These are phyloP conservation scores for Auricularia auricula-judae DNA, from an alignment of 768 basidiomycete species.

Conservation along the genomic window DNA sequence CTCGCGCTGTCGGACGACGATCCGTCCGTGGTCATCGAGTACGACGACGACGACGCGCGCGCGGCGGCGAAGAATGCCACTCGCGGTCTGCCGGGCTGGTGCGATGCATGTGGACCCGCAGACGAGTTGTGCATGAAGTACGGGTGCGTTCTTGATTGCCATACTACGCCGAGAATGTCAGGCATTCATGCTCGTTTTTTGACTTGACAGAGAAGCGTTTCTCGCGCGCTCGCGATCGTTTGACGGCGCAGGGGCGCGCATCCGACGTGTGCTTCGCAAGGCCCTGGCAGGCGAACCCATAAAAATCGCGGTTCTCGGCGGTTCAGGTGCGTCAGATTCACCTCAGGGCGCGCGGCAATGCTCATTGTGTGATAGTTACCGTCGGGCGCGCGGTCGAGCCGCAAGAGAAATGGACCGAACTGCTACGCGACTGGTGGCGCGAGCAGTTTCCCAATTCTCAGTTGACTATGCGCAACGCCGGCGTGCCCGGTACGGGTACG, in stretches of 20 bases:
- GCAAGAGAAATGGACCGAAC: conserved; percentile 3
- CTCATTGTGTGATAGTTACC: background rate
- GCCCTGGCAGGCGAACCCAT: conserved; percentile 25
- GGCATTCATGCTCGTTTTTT: background rate
- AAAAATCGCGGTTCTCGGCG: conserved; percentile 26
- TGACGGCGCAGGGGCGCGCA: conserved; percentile 23
- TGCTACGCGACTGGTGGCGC: background rate
- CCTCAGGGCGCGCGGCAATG: background rate
- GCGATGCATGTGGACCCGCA: background rate
- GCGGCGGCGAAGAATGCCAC: background rate
- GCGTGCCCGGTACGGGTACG: conserved; percentile 5
- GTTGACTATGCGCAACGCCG: conserved; percentile 5
- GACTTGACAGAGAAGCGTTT: background rate
- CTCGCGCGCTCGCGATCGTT: conserved; percentile 18
- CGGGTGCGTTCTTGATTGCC: background rate
- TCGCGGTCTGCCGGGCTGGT: background rate
- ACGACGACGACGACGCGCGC: background rate
- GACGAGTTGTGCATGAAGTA: background rate
- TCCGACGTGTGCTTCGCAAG: conserved; percentile 25
- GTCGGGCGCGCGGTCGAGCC: background rate
- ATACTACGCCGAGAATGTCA: background rate
- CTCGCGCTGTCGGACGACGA: background rate
- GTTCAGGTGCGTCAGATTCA: conserved; percentile 8
- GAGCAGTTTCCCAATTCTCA: conserved; percentile 5
- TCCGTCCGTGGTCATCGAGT: background rate